A percentile compares a stretch with the other conserved stretches of the same genome.
Evolutionary conservation across 768 basidiomycete species (phyloP).

Genomic region (Tricholomella constricta): DNA sequence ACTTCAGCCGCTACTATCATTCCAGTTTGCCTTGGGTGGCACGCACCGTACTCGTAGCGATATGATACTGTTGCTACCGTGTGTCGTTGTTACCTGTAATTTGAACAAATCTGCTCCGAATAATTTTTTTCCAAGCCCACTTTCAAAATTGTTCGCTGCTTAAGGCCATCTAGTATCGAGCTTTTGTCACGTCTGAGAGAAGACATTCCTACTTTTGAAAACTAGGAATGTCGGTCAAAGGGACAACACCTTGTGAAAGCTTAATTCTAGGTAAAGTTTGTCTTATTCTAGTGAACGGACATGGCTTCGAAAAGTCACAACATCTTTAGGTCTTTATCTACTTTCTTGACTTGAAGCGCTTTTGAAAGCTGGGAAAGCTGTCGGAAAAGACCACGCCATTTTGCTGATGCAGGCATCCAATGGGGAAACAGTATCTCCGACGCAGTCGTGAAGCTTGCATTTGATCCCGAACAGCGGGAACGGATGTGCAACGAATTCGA

Average conservation of each 20-base stretch:
- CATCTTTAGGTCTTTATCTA: not conserved
- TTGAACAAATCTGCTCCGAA: no score
- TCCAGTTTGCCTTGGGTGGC: no score
- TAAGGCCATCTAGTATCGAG: not conserved
- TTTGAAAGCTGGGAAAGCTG: not conserved
- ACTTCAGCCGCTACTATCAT: no score
- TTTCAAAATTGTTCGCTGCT: no score
- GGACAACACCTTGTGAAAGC: not conserved
- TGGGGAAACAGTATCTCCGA: not conserved
- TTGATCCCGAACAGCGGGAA: conserved; percentile 3
- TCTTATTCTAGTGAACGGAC: not conserved
- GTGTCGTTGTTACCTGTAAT: no score
- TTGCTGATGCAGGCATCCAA: not conserved
- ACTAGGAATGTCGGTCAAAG: no score
- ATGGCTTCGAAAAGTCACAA: not conserved
- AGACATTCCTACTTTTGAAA: not conserved
- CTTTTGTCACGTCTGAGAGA: not conserved
- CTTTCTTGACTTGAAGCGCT: not conserved
- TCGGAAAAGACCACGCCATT: not conserved
- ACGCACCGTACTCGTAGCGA: no score
- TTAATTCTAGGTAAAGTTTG: not conserved
- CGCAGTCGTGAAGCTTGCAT: conserved; percentile 18
- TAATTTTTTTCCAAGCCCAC: no score
- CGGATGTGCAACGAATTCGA: conserved; percentile 12
- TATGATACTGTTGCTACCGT: no score